phyloP scores from a whole-genome alignment of 768 basidiomycete genomes.

The Jaapia argillacea region DNA sequence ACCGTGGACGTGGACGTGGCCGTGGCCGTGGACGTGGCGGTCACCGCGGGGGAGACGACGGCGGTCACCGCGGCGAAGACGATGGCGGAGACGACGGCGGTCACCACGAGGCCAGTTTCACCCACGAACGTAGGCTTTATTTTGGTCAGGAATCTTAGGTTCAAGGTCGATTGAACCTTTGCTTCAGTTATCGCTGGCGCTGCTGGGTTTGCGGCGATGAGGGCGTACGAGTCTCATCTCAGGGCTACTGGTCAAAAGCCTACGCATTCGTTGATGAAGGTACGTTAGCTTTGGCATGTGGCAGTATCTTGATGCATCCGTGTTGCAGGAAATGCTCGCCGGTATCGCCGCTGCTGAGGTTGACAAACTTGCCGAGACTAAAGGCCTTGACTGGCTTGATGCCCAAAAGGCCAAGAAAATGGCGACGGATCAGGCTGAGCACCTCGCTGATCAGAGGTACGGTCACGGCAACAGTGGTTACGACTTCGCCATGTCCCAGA shows the following conservation, averaged over 20 bases:
- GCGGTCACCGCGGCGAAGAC: too few relatives aligned
- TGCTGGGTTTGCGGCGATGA: slow-evolving; percentile 28
- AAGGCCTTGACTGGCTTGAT: slow-evolving; percentile 18
- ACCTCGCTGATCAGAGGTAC: slow-evolving; percentile 11
- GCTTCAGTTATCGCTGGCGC: slow-evolving; percentile 16
- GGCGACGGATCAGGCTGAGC: slow-evolving; percentile 12
- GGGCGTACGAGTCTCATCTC: slow-evolving; percentile 25
- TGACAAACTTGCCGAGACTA: slow-evolving; percentile 28
- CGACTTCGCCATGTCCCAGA: slow-evolving; percentile 9
- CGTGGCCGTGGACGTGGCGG: too few relatives aligned
- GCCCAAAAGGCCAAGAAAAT: slow-evolving; percentile 12
- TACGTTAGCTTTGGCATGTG: neutral
- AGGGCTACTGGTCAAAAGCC: slow-evolving; percentile 18
- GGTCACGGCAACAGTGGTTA: slow-evolving; percentile 8
- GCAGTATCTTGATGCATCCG: neutral
- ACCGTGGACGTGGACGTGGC: too few relatives aligned
- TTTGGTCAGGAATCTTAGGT: neutral
- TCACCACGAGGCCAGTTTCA: slow-evolving; percentile 11
- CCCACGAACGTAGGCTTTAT: slow-evolving; percentile 10
- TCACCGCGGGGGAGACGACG: too few relatives aligned
- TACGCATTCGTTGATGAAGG: slow-evolving; percentile 19
- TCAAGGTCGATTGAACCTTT: neutral
- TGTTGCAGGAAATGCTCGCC: slow-evolving; percentile 20
- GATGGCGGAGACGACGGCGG: slow-evolving; percentile 7
- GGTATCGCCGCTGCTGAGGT: slow-evolving; percentile 27